Conservation (phyloP, 1,284 basidiomycete genomes). For the Leccinum fuscescens region DNA sequence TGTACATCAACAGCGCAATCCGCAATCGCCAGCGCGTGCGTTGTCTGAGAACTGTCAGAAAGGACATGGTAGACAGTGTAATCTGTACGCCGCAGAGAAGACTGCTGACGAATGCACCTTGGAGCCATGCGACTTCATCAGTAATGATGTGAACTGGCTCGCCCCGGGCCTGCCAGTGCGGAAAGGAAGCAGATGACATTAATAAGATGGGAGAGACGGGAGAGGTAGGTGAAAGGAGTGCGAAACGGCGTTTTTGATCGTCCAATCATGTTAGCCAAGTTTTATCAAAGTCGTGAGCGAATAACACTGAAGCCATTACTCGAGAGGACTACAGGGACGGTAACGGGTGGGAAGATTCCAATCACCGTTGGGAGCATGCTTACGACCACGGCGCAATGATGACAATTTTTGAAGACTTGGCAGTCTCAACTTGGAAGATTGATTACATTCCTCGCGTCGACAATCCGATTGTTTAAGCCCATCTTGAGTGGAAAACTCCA, state of each 20-base stretch:
- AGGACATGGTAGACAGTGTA: conserved; percentile 24
- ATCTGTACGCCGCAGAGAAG: conserved; percentile 25
- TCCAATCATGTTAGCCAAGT: background rate
- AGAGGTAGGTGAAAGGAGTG: conserved; percentile 1
- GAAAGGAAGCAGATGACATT: conserved; percentile 12
- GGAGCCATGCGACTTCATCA: conserved; percentile 25
- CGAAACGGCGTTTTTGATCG: conserved; percentile 6
- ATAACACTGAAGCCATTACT: conserved; percentile 2
- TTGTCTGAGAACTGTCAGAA: conserved; percentile 20
- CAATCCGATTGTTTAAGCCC: background rate
- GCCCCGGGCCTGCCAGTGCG: background rate
- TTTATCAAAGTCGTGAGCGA: conserved; percentile 10
- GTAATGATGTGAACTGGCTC: conserved; percentile 4
- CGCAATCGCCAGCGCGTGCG: conserved; percentile 9
- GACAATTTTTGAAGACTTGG: background rate
- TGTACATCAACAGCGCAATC: conserved; percentile 17
- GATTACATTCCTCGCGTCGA: background rate
- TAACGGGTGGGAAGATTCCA: conserved; percentile 10
- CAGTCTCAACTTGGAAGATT: background rate
- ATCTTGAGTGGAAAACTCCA: background rate
- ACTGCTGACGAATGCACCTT: conserved; percentile 25
- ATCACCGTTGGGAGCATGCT: background rate
- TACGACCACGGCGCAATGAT: background rate
- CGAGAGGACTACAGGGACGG: conserved; percentile 10
- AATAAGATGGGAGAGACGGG: background rate